Percentiles rank a stretch among this genome's conserved stretches.
phyloP scores from a whole-genome alignment of 1,284 basidiomycete genomes.

The Prillingera fragicola region DNA sequence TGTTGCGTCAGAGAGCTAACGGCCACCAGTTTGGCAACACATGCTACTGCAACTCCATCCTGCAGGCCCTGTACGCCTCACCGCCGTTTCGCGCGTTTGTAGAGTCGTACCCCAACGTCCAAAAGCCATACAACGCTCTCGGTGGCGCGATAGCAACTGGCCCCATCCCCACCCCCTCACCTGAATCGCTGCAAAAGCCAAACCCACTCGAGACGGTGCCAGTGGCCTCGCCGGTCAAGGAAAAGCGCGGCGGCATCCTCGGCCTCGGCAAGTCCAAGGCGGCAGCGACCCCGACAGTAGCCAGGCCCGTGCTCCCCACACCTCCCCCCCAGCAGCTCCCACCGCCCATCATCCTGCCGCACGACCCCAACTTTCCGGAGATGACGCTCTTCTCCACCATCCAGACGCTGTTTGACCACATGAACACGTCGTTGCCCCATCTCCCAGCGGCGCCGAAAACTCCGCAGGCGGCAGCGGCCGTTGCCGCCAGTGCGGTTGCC shows the following conservation, averaged over 20 bases:
- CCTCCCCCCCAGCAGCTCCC: slow-evolving; percentile 4
- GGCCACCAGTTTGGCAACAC: slow-evolving; percentile 69
- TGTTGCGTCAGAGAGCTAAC: slow-evolving; percentile 1
- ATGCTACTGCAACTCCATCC: slow-evolving; percentile 94
- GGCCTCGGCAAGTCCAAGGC: slow-evolving; percentile 15
- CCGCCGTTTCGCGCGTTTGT: slow-evolving; percentile 72
- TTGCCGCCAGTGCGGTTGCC: not conserved
- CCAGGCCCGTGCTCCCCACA: slow-evolving; percentile 2
- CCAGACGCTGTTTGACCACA: slow-evolving; percentile 79
- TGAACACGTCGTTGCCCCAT: slow-evolving; percentile 49
- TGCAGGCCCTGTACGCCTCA: slow-evolving; percentile 90
- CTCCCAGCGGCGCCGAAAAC: slow-evolving; percentile 39
- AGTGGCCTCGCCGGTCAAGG: slow-evolving; percentile 11
- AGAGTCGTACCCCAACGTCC: slow-evolving; percentile 53
- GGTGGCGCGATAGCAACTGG: slow-evolving; percentile 20
- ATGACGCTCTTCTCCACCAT: slow-evolving; percentile 81
- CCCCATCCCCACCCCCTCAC: slow-evolving; percentile 8
- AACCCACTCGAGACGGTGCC: slow-evolving; percentile 20
- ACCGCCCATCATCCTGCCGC: slow-evolving; percentile 19
- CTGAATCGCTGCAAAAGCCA: slow-evolving; percentile 11
- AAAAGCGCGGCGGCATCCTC: slow-evolving; percentile 22
- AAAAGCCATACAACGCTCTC: slow-evolving; percentile 37
- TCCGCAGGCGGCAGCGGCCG: not conserved
- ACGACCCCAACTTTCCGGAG: slow-evolving; percentile 58
- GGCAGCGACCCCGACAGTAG: slow-evolving; percentile 3